Percentiles rank a stretch among this genome's conserved stretches.
Conservation (phyloP, 1,139 yeast species). For the Zygosaccharomyces sapae region DNA sequence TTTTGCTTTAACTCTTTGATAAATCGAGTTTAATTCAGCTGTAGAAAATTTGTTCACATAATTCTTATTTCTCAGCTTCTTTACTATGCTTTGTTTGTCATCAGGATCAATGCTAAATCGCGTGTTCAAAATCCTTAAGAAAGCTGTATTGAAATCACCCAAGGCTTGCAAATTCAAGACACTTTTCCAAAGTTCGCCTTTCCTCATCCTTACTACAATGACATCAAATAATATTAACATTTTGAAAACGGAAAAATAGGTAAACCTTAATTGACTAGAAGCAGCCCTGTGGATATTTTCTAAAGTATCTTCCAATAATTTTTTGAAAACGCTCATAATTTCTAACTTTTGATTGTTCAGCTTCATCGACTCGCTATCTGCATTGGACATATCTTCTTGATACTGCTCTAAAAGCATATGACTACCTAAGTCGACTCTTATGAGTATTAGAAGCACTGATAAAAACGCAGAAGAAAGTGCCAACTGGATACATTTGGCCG, state of each 20-base stretch:
- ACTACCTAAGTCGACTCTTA: slow-evolving; percentile 27
- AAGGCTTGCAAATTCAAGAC: slow-evolving; percentile 21
- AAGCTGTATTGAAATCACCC: slow-evolving; percentile 16
- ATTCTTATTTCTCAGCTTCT: slow-evolving; percentile 18
- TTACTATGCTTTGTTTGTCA: slow-evolving; percentile 16
- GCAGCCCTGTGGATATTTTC: slow-evolving; percentile 24
- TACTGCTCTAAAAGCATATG: slow-evolving; percentile 18
- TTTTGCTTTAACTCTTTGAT: slow-evolving; percentile 10
- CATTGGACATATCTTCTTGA: slow-evolving; percentile 8
- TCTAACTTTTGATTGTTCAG: slow-evolving; percentile 20
- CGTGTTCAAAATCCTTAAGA: slow-evolving; percentile 21
- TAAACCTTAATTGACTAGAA: slow-evolving; percentile 28
- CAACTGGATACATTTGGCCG: slow-evolving; percentile 27
- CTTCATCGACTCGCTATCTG: slow-evolving; percentile 4
- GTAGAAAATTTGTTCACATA: slow-evolving; percentile 13
- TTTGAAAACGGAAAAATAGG: slow-evolving; percentile 34
- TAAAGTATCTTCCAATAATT: slow-evolving; percentile 22
- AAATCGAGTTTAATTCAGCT: slow-evolving; percentile 15
- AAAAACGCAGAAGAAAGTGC: slow-evolving; percentile 25
- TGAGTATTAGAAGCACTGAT: slow-evolving; percentile 22
- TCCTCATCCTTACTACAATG: slow-evolving; percentile 26
- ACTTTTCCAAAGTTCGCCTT: slow-evolving; percentile 27
- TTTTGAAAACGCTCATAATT: slow-evolving; percentile 19
- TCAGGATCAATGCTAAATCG: slow-evolving; percentile 19
- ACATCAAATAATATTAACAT: slow-evolving; percentile 32